Evolutionary conservation across 305 asterid genomes (phyloP), one percentile per base, ranked within the genome.

Genomic region (Galium porrigens): DNA sequence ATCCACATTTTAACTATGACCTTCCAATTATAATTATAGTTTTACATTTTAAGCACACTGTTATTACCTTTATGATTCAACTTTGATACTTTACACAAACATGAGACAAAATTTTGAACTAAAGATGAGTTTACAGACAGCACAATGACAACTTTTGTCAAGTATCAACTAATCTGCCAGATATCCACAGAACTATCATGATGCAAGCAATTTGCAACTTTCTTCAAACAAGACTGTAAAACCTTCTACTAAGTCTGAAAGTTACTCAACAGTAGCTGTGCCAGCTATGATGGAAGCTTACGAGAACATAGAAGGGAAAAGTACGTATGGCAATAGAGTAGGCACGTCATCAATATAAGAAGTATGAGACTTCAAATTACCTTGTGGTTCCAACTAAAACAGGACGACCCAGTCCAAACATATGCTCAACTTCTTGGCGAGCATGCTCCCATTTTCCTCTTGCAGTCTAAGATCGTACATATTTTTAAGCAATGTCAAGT

Each of bases 361-460:
- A 74, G 61, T 65, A 73, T 65, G 52, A 58, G 67, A 64, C 70
- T 71, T 20, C 37, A 52, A 75, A 61, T 52, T 85, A 94, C 99
- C 99, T 94, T 36, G 99, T 94, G 39, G 95, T 90, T 68, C 97
- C 99, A 68, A 87, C 99, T 83, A 94, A 81, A 63, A 94, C 94
- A 11, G 99, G 99, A 65, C 96, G 87, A 30, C 99, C 97, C 42
- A 82, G 74, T 78, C 83, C 71, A 72, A 90, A 94, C 99, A 90
- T 90, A 70, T 72, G 74, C 77, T 84, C 89, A 53, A 90, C 87
- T 82, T 94, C 99, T 73, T 82, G 92, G 72, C 96, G 79, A 68
- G 78, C 97, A 71, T 77, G 71, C 57, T 76, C 84, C 99, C 99
- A 94, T 80, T 94, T 94, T 70, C 96, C 99, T 73, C 88, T 81